phyloP scores from a whole-genome alignment of 176 grass and related monocot species.

The Saccharum officinarum region DNA sequence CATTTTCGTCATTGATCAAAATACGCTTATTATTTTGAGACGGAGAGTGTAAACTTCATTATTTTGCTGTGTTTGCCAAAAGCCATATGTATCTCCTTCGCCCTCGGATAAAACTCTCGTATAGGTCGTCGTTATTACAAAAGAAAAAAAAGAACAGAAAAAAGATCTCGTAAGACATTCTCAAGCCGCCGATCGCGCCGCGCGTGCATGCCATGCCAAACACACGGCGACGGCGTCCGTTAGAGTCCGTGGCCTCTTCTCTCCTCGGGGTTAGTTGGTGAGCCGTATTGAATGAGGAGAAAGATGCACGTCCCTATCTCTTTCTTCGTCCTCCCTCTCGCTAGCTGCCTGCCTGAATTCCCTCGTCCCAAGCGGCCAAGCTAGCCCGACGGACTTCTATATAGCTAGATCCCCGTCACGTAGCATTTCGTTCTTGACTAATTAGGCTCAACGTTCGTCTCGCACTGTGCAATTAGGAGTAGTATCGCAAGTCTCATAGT shows the following conservation, averaged over 20 bases:
- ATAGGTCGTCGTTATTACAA: neutral
- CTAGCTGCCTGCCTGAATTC: neutral
- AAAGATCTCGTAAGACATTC: neutral
- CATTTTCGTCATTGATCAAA: no score
- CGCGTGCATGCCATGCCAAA: neutral
- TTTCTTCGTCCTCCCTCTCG: neutral
- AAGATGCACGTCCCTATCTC: conserved; percentile 4
- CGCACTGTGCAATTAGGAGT: no score
- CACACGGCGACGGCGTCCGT: neutral
- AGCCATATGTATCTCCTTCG: no score
- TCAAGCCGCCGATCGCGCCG: neutral
- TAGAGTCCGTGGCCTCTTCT: conserved; percentile 2
- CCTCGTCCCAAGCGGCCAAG: neutral
- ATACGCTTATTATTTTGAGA: no score
- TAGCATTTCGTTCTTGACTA: no score
- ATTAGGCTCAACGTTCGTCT: no score
- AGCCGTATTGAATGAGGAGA: conserved; percentile 16
- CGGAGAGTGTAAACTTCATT: no score
- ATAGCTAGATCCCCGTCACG: no score
- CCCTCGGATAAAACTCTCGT: no score
- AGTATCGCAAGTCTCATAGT: no score
- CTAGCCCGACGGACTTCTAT: neutral
- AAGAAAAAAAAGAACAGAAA: neutral
- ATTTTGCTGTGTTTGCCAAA: no score
- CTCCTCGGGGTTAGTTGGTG: neutral